A percentile compares a stretch with the other conserved stretches of the same genome.
These are phyloP conservation scores for Pyricularia pennisetigena DNA, from an alignment of 2,329 filamentous ascomycete species.

Conservation along the genomic window DNA sequence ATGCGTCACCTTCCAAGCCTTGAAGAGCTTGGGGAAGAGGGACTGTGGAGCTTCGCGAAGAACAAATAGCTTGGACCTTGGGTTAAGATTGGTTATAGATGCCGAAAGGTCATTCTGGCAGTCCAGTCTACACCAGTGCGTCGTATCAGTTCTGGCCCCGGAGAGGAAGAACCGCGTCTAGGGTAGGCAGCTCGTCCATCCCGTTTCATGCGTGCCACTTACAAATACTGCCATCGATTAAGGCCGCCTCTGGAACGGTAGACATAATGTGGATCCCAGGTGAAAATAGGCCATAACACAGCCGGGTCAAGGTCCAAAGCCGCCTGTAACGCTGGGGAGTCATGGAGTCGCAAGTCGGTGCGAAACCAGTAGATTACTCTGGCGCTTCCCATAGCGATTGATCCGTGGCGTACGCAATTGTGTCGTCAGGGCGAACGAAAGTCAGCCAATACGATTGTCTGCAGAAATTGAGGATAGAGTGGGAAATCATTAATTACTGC, in stretches of 20 bases:
- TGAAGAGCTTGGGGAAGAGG: constrained; percentile 62
- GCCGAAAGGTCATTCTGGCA: constrained; percentile 62
- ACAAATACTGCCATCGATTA: constrained; percentile 68
- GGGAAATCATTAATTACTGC: background rate
- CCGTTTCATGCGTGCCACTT: constrained; percentile 11
- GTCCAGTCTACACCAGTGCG: constrained; percentile 44
- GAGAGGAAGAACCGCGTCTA: background rate
- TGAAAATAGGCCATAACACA: constrained; percentile 66
- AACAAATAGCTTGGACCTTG: constrained; percentile 61
- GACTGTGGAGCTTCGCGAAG: constrained; percentile 64
- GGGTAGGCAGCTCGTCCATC: background rate
- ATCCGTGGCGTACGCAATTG: background rate
- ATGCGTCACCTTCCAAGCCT: constrained; percentile 64
- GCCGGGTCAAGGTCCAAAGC: constrained; percentile 60
- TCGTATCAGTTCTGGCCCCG: background rate
- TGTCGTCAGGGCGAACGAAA: background rate
- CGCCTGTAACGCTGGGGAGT: constrained; percentile 63
- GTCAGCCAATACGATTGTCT: background rate
- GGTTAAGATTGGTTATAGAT: constrained; percentile 59
- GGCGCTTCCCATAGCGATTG: constrained; percentile 1
- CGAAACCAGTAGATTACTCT: constrained; percentile 49
- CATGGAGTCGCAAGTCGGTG: constrained; percentile 68
- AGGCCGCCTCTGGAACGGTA: constrained; percentile 59
- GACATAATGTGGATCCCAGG: constrained; percentile 63
- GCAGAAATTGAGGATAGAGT: background rate